phyloP scores from a whole-genome alignment of 2,329 filamentous ascomycete species.

The Purpureocillium lavendulum region DNA sequence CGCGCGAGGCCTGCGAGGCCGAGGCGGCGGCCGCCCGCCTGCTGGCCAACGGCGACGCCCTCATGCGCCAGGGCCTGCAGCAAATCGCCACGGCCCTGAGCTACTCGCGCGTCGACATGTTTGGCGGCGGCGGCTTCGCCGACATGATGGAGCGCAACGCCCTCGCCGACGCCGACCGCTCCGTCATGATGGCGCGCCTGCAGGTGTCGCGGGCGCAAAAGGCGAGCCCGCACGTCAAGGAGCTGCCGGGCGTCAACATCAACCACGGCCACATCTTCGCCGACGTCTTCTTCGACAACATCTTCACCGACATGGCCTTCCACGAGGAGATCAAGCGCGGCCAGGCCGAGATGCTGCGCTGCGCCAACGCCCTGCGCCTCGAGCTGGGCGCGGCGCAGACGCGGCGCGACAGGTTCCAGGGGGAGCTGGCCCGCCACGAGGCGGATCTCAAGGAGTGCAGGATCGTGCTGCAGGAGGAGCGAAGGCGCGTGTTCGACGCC shows the following conservation, averaged over 20 bases:
- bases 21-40: slow-evolving; percentile 31
- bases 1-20: slow-evolving; percentile 24
- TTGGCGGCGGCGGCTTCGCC: slow-evolving; percentile 36
- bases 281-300: slow-evolving; percentile 47
- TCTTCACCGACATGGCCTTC: slow-evolving; percentile 43
- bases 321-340: slow-evolving; percentile 41
- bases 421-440: slow-evolving; percentile 21
- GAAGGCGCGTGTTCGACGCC: slow-evolving; percentile 27
- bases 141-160: slow-evolving; percentile 47
- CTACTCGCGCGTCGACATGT: slow-evolving; percentile 36
- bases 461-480: slow-evolving; percentile 30
- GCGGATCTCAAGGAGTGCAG: slow-evolving; percentile 23
- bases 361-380: slow-evolving; percentile 19
- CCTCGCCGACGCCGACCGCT: slow-evolving; percentile 36
- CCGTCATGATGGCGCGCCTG: slow-evolving; percentile 30
- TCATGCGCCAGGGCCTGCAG: slow-evolving; percentile 23
- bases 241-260: slow-evolving; percentile 32
- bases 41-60: slow-evolving; percentile 28
- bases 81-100: slow-evolving; percentile 33
- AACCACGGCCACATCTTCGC: slow-evolving; percentile 36
- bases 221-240: slow-evolving; percentile 26
- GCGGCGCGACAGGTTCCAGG: slow-evolving; percentile 17
- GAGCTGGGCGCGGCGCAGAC: slow-evolving; percentile 23
- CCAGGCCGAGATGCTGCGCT: slow-evolving; percentile 24
- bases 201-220: slow-evolving; percentile 29